Evolutionary conservation across 2,329 filamentous ascomycete genomes (phyloP), one percentile per base, ranked within the genome.

Genomic region (Calonectria honghensis): DNA sequence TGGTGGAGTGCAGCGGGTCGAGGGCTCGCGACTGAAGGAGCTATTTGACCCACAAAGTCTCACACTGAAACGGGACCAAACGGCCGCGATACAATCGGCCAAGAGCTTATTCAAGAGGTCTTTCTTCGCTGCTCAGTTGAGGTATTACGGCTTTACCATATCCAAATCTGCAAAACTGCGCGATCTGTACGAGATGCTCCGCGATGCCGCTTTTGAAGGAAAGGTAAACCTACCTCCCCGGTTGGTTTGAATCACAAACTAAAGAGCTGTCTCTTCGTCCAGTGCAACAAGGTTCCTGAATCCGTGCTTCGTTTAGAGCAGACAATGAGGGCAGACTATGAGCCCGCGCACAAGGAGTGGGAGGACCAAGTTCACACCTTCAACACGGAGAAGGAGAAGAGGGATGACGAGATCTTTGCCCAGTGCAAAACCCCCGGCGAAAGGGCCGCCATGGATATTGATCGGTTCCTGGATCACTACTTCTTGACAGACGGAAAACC

Each of bases 401-500:
- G 45, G 13, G 32, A 50, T 13, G 74, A 76, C 13, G 57, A 66
- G 6, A 27, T 32, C 0, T 76, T 74, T 18, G 45, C 59, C 10
- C 61, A 52, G 48, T 72, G 68, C 59, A 67, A 48, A 14, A 70
- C 65, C 18, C 20, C 72, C 32, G 52, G 72, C 7, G 50, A 72
- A 45, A 68, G 61, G 67, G 72, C 72, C 0, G 50, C 18, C 2
- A 35, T 16, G 3, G 50, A 72, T 41, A 16, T 67, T 5, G 3
- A 27, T 13, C 65, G 72, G 4, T 74, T 76, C 14, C 32, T 76
- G 27, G 48, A 67, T 4, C 14, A 72, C 32, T 76, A 76, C 41
- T 76, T 76, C n/a, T 14, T 74, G 39, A 74, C 72, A 7, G 29
- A 74, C n/a, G 72, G 74, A 5, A 29, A 72, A 24, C 74, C 74